A percentile compares a stretch with the other conserved stretches of the same genome.
phyloP scores from a whole-genome alignment of 2,329 filamentous ascomycete genomes.

The Colletotrichum sp. region DNA sequence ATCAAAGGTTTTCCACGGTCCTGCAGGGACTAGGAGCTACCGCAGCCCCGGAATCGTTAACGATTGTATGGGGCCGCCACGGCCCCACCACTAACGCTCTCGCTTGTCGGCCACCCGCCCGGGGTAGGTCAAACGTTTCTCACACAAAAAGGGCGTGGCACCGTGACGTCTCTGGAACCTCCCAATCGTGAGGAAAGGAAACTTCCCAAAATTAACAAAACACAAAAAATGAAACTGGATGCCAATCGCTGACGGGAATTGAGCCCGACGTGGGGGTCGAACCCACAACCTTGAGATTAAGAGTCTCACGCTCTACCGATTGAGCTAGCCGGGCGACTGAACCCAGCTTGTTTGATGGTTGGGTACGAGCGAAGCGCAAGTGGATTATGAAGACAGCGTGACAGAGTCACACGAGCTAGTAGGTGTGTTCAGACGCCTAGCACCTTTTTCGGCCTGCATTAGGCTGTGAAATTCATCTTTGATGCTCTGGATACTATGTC shows the following conservation, averaged over 20 bases:
- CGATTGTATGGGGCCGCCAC: neutral
- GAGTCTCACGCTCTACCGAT: constrained; percentile 79
- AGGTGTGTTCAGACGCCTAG: neutral
- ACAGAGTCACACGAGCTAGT: neutral
- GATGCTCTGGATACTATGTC: neutral
- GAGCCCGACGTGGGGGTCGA: constrained; percentile 38
- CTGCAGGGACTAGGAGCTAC: neutral
- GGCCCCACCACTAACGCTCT: neutral
- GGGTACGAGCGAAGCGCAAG: fast-evolving
- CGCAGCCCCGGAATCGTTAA: neutral
- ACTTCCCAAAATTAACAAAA: neutral
- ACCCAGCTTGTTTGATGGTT: neutral
- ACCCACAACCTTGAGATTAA: constrained; percentile 66
- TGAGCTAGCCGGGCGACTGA: constrained; percentile 63
- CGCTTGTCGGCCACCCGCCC: neutral
- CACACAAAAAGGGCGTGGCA: neutral
- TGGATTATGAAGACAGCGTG: neutral
- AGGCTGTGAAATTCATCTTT: neutral
- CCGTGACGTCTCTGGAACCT: neutral
- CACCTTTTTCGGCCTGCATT: neutral
- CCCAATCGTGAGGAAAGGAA: neutral
- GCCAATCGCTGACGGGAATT: constrained; percentile 8
- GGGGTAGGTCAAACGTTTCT: neutral
- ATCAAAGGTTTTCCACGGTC: neutral
- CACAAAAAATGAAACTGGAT: neutral